Evolutionary conservation across 768 basidiomycete species (phyloP).

Genomic region (Pisolithus tinctorius): DNA sequence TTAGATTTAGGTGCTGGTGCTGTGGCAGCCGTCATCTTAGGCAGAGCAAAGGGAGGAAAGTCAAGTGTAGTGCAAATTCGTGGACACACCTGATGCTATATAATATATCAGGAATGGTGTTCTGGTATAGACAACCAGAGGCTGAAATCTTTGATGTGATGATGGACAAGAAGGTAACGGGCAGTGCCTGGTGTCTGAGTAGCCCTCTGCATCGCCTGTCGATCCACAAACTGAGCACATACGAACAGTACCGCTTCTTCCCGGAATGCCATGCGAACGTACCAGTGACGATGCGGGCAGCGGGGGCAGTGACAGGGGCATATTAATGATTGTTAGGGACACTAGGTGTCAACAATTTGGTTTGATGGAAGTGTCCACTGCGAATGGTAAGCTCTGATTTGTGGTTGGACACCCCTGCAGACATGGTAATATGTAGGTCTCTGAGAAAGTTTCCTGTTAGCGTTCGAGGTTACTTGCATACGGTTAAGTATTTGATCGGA

Average conservation of each 20-base stretch:
- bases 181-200: constrained; percentile 1
- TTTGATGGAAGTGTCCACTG: no score
- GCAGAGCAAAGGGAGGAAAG: not conserved
- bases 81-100: not conserved
- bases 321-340: no score
- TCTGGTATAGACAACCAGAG: not conserved
- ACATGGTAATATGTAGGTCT: no score
- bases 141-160: not conserved
- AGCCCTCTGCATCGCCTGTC: not conserved
- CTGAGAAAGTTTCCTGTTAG: no score
- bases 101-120: not conserved
- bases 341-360: no score
- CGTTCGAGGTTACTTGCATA: no score
- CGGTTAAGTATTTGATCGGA: no score
- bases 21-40: constrained; percentile 1
- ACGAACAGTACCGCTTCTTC: not conserved
- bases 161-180: constrained; percentile 7
- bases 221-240: not conserved
- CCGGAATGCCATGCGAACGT: no score
- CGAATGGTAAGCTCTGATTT: no score
- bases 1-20: constrained; percentile 27
- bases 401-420: no score
- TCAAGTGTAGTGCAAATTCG: not conserved
- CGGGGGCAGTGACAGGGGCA: no score
- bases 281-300: no score